Conservation (phyloP, 129 eudicot genomes). For the Lactuca saligna region DNA sequence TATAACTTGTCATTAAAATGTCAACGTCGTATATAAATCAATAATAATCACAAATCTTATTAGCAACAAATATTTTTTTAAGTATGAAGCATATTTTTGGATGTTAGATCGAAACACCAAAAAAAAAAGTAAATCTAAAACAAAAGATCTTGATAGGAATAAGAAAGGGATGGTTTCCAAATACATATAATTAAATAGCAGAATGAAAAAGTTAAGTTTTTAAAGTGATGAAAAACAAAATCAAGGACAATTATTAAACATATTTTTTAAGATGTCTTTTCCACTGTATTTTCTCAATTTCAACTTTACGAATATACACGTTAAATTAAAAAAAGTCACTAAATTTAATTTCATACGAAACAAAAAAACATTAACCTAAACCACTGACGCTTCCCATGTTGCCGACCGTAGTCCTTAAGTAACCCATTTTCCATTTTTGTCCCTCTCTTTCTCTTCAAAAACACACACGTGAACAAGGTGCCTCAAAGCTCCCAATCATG, state of each 20-base stretch:
- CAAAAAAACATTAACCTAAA: conserved; percentile 15
- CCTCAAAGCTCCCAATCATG: conserved; percentile 32
- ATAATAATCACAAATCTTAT: too few relatives aligned
- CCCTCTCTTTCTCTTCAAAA: conserved; percentile 13
- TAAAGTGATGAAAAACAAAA: neutral
- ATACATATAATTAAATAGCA: neutral
- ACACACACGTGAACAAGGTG: conserved; percentile 27
- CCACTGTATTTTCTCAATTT: neutral
- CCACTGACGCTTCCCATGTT: neutral
- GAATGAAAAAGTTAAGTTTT: neutral
- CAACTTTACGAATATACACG: neutral
- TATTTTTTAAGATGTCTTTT: neutral
- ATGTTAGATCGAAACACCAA: neutral
- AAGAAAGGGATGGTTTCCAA: neutral
- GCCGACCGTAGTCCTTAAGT: conserved; percentile 44
- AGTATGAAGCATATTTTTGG: neutral
- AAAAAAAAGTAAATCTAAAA: neutral
- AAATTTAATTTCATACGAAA: neutral
- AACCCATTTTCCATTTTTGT: conserved; percentile 30
- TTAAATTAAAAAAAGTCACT: neutral
- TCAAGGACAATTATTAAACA: neutral
- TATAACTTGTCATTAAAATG: too few relatives aligned
- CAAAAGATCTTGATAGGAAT: neutral
- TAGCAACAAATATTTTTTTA: too few relatives aligned
- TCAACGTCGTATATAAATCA: too few relatives aligned